Evolutionary conservation across 1,284 basidiomycete species (phyloP), one percentile per base, ranked within the genome.

Genomic region (Microbotryum saponariae): DNA sequence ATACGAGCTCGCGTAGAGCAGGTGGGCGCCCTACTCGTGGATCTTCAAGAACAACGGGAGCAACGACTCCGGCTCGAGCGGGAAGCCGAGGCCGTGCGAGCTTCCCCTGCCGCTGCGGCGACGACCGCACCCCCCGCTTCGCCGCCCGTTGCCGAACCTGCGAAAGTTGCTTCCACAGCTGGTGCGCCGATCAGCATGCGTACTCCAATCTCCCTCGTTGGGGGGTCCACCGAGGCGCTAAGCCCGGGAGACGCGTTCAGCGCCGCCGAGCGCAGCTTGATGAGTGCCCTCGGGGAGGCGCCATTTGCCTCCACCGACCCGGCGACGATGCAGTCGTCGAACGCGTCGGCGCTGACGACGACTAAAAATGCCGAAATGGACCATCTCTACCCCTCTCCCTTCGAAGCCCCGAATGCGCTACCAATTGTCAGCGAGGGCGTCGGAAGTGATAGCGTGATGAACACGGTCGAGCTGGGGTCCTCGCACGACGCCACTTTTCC

Each of bases 131-230:
- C 25, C 47, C 48, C 25, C 14, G 18, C 47, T 5, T 45, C 42
- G 23, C 50, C 44, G 31, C 6, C 20, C 42, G 44, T 56, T 10
- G n/a, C 54, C 8, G 52, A 33, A 16, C 27, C 29, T 51, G 46
- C 29, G 6, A 29, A 4, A 4, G 25, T 27, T 10, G 25, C 51
- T 9, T 18, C 53, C 9, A 12, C 53, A 0, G 64, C 56, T 0
- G 58, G 58, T 0, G 67, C 64, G 18, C 64, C 67, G 10, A 59
- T 69, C 59, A 69, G 64, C 49, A 64, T 67, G 67, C 49, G 67
- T 12, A 69, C 67, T 37, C 67, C 67, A 16, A 61, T 65, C 51
- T 61, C 59, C 14, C 58, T 69, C 44, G 67, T 65, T 2, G 59
- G 60, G 6, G 53, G 58, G 6, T 63, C 65, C 57, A 63, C 62